Base-by-base conservation (phyloP, 306 rosid species). In the Inga leiocalycina region DNA sequence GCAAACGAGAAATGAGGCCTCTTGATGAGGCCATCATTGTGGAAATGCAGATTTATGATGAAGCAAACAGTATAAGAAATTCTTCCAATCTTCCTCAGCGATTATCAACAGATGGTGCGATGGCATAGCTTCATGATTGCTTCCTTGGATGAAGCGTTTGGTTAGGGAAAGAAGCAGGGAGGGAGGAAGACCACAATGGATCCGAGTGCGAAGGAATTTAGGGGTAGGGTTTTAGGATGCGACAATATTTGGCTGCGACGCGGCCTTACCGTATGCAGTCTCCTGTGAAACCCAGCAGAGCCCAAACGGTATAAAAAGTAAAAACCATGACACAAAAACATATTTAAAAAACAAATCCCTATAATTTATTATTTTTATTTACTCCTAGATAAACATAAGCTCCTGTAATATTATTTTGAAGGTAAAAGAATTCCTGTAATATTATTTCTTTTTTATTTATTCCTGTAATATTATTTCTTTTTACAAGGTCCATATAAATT, bases 21-120 rank as follows among this genome's bases (percentile, higher is more conserved):
- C 92, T 91, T 24, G 95, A 86, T 70, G 89, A 77, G 71, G 95
- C 93, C 78, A 90, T 80, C 98, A 93, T 95, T 76, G 89, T 85
- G 56, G 39, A 69, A 75, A 52, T 44, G 56, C 1, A 6, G 56
- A 71, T 44, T 39, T 43, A 48, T 44, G 75, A n/a, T 44, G 2
- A 22, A 43, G 5, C 34, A 44, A 22, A 20, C 13, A 44, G 56
- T 3, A 71, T 2, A 44, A 44, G 48, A 45, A 22, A 12, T n/a
- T 37, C 19, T 13, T 71, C n/a, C 56, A n/a, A 11, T 71, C 27
- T 41, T 44, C 75, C 75, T n/a, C 2, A 44, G 12, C 52, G 52
- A 44, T 71, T 22, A 43, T n/a, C 37, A 71, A 24, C 16, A 44
- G 51, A 39, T 48, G 24, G 14, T 10, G 75, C 52, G 34, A 70